Percentiles rank a stretch among this genome's conserved stretches.
Evolutionary conservation across 2,329 filamentous ascomycete genomes (phyloP).

Genomic region (Monosporascus sp.): DNA sequence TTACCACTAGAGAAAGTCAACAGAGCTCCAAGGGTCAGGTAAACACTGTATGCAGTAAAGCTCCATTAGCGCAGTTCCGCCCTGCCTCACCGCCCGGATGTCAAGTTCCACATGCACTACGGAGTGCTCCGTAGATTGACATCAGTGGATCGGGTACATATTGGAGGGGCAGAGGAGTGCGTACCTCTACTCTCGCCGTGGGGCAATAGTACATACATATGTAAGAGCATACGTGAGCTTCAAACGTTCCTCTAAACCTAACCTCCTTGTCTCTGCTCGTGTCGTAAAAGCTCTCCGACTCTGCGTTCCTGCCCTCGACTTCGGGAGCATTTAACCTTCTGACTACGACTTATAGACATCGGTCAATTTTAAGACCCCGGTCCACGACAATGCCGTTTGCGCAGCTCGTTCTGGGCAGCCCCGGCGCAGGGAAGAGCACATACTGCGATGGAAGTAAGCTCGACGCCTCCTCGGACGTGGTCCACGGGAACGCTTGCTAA

Average conservation of each 20-base stretch:
- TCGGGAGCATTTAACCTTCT: no score
- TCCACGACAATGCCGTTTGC: conserved; percentile 51
- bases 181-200: neutral
- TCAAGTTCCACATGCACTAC: no score
- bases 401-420: conserved; percentile 88
- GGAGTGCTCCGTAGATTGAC: neutral
- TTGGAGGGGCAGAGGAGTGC: neutral
- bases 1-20: no score
- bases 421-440: conserved; percentile 92
- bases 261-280: no score
- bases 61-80: neutral
- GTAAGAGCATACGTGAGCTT: no score
- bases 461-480: conserved; percentile 2
- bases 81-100: neutral
- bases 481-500: conserved; percentile 2
- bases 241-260: no score
- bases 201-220: neutral
- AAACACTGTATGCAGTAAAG: no score
- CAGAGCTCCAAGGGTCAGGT: no score
- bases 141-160: neutral
- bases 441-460: conserved; percentile 87
- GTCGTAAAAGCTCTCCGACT: no score
- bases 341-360: no score
- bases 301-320: no score
- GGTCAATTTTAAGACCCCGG: neutral